Conservation (phyloP, 1,284 basidiomycete genomes). For the Marasmius sp. region DNA sequence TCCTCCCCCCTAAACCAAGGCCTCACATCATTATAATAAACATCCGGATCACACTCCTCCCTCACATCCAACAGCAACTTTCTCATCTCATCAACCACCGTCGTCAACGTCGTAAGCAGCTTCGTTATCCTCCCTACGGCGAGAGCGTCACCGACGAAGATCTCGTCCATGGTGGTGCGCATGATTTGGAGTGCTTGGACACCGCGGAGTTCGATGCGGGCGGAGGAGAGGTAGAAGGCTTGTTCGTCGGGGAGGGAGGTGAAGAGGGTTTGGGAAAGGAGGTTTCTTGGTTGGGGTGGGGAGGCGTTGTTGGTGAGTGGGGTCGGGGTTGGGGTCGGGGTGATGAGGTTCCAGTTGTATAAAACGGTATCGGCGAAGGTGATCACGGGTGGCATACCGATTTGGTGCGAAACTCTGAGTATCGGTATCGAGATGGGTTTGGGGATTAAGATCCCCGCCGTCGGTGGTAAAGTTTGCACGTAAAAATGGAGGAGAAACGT, state of each 20-base stretch:
- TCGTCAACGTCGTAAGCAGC: constrained; percentile 69
- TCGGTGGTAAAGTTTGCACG: constrained; percentile 71
- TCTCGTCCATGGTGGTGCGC: constrained; percentile 65
- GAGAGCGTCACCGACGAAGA: constrained; percentile 81
- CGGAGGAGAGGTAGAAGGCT: constrained; percentile 88
- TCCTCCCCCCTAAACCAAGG: constrained; percentile 94
- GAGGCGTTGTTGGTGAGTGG: constrained; percentile 12
- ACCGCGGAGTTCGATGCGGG: constrained; percentile 87
- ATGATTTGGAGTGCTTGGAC: constrained; percentile 86
- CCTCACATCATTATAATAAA: constrained; percentile 85
- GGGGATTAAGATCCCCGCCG: constrained; percentile 64
- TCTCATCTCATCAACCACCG: constrained; percentile 67
- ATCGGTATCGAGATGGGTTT: constrained; percentile 76
- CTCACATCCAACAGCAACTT: constrained; percentile 66
- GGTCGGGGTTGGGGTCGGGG: constrained; percentile 12
- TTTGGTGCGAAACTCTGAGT: constrained; percentile 70
- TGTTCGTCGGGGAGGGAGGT: constrained; percentile 82
- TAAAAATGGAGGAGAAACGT: constrained; percentile 89
- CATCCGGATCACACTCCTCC: constrained; percentile 74
- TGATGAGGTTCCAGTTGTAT: constrained; percentile 80
- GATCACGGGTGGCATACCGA: constrained; percentile 87
- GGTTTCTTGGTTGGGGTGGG: constrained; percentile 47
- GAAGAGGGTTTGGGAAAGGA: constrained; percentile 71
- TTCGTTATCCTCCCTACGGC: constrained; percentile 72
- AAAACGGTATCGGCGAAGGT: constrained; percentile 94